phyloP scores from a whole-genome alignment of 345 rosid genomes.

The Citrus glauca region DNA sequence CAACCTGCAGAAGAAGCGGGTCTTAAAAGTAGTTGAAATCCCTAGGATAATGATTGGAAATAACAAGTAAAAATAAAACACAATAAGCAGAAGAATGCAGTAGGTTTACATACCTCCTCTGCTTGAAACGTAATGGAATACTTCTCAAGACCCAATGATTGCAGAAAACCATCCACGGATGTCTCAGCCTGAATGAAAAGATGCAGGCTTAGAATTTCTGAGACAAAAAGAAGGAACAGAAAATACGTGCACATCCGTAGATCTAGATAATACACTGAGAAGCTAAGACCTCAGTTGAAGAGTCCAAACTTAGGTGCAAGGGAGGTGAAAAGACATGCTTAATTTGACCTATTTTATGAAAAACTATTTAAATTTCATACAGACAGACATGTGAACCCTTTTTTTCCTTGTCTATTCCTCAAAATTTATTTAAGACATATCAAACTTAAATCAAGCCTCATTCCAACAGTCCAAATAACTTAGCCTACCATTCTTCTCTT shows the following conservation, averaged over 20 bases:
- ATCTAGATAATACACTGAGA: neutral
- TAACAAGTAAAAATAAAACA: neutral
- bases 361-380: neutral
- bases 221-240: neutral
- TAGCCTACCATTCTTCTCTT: conserved; percentile 1
- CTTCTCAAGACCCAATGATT: conserved; percentile 84
- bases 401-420: neutral
- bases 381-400: neutral
- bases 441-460: neutral
- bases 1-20: conserved; percentile 54
- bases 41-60: neutral
- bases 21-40: conserved; percentile 2
- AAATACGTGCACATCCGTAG: neutral
- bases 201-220: conserved; percentile 11
- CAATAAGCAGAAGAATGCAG: neutral
- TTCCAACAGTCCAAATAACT: neutral
- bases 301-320: neutral
- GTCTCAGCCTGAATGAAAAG: conserved; percentile 58
- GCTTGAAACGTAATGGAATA: conserved; percentile 88
- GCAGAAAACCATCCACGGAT: conserved; percentile 73
- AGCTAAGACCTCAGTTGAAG: neutral
- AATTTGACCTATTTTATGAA: neutral
- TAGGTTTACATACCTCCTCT: conserved; percentile 65
- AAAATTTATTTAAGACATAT: neutral
- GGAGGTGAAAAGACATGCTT: neutral